phyloP scores from a whole-genome alignment of 164 flowering plant genomes.

The Kalanchoe fedtschenkoi region DNA sequence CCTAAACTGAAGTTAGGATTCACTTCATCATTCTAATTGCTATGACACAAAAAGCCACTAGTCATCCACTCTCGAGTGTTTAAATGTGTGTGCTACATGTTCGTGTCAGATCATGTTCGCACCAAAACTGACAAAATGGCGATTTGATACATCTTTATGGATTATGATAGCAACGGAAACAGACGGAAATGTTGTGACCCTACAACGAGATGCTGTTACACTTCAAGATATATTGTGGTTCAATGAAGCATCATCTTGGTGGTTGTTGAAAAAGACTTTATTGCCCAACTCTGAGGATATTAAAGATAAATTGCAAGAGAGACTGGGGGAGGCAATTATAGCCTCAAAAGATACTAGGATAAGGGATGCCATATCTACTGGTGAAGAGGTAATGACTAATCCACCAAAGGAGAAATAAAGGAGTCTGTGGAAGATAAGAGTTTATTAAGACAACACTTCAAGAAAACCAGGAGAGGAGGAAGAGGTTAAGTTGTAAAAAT shows the following conservation, averaged over 20 bases:
- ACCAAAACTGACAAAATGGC: constrained; percentile 14
- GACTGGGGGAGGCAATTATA: background rate
- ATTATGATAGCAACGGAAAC: constrained; percentile 16
- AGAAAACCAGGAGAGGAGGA: no score
- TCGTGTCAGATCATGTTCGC: constrained; percentile 5
- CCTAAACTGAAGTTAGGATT: no score
- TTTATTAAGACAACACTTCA: background rate
- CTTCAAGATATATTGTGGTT: background rate
- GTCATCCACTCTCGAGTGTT: constrained; percentile 18
- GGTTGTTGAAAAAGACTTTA: no score
- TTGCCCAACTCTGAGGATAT: constrained; percentile 4
- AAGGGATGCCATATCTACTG: no score
- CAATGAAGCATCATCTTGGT: no score
- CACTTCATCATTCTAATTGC: no score
- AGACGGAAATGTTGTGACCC: constrained; percentile 20
- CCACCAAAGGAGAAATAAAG: no score
- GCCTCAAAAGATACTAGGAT: no score
- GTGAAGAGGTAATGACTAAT: no score
- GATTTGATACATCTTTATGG: no score
- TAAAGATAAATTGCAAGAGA: constrained; percentile 2
- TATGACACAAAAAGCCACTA: constrained; percentile 13
- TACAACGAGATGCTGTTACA: no score
- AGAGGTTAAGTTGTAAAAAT: constrained; percentile 6
- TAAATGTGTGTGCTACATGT: no score
- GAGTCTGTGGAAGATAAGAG: constrained; percentile 7